Evolutionary conservation across 2,329 filamentous ascomycete species (phyloP).

Genomic region (Aspergillus spinulosporus): DNA sequence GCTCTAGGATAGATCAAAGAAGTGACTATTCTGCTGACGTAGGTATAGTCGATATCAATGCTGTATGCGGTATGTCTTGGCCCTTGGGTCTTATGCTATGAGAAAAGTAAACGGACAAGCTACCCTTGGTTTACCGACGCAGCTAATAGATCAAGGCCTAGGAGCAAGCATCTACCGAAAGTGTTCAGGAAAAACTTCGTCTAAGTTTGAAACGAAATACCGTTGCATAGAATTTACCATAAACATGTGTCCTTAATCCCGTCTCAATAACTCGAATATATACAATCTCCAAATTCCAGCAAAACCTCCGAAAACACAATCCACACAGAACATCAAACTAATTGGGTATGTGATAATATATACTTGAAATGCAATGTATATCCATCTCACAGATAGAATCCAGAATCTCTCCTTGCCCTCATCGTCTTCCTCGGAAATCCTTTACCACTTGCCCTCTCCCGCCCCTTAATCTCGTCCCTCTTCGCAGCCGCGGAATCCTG

Average conservation of each 20-base stretch:
- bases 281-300: not conserved
- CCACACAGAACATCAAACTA: not conserved
- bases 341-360: not conserved
- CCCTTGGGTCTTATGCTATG: too few species aligned
- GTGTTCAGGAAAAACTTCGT: too few species aligned
- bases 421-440: constrained; percentile 3
- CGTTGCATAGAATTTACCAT: too few species aligned
- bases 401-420: not conserved
- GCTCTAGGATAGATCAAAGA: too few species aligned
- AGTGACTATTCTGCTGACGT: too few species aligned
- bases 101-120: too few species aligned
- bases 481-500: constrained; percentile 27
- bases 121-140: too few species aligned
- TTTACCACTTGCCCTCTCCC: not conserved
- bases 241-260: not conserved
- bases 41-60: too few species aligned
- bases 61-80: too few species aligned
- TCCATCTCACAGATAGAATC: not conserved
- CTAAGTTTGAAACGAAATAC: too few species aligned
- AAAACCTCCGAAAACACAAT: not conserved
- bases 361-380: not conserved
- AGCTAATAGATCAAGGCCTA: too few species aligned
- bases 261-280: not conserved
- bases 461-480: not conserved
- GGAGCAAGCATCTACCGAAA: too few species aligned